Percentiles rank a stretch among this genome's conserved stretches.
Evolutionary conservation across 805 yeast species (phyloP).

Genomic region (Candida ortonii): DNA sequence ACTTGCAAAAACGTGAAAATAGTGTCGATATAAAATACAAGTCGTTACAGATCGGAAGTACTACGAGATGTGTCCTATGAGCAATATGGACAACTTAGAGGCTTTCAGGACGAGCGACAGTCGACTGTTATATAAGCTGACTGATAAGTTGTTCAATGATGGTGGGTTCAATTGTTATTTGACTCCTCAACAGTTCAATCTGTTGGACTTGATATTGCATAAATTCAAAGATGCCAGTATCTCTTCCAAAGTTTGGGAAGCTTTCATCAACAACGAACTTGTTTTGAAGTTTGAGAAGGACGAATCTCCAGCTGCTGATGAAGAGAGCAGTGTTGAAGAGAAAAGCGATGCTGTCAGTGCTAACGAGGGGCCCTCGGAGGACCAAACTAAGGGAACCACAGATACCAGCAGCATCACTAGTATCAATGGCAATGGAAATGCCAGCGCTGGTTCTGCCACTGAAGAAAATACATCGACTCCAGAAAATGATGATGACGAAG

Average conservation of each 20-base stretch:
- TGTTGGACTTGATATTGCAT: constrained; percentile 46
- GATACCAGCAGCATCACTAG: constrained; percentile 3
- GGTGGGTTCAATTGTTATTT: constrained; percentile 47
- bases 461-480: background rate
- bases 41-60: too few species aligned
- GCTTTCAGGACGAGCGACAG: constrained; percentile 25
- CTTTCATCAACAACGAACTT: constrained; percentile 43
- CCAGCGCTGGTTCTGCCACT: constrained; percentile 12
- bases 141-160: constrained; percentile 35
- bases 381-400: constrained; percentile 1
- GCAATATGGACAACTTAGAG: too few species aligned
- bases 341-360: too few species aligned
- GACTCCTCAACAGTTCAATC: constrained; percentile 53
- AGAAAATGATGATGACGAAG: constrained; percentile 29
- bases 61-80: too few species aligned
- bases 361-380: too few species aligned
- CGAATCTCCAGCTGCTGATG: constrained; percentile 19
- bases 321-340: background rate
- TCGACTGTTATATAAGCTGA: constrained; percentile 30
- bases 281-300: constrained; percentile 24
- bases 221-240: constrained; percentile 20
- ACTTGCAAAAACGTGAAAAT: too few species aligned
- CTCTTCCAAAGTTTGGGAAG: constrained; percentile 38
- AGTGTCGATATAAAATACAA: too few species aligned
- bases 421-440: constrained; percentile 12